Percentiles rank a stretch among this genome's conserved stretches.
These are phyloP conservation scores for Trichoderma sp. DNA, from an alignment of 2,329 filamentous ascomycete genomes.

Conservation along the genomic window DNA sequence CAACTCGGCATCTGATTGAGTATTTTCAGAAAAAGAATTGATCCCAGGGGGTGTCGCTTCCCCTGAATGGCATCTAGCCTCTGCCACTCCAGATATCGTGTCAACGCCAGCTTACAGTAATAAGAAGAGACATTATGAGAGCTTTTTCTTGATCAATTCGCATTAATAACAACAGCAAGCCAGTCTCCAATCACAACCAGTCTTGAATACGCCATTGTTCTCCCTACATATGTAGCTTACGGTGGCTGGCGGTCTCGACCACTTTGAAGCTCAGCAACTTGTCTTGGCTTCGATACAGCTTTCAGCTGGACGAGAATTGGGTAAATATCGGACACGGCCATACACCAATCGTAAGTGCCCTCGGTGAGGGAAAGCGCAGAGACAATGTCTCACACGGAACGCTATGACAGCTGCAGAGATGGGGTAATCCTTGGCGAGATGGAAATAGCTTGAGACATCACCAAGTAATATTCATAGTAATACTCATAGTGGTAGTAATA, in stretches of 20 bases:
- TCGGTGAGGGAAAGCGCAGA: not conserved
- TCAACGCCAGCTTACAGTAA: not conserved
- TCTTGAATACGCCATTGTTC: not conserved
- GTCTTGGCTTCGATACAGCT: not conserved
- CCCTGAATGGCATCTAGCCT: too few species aligned
- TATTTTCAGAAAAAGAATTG: not conserved
- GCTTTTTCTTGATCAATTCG: not conserved
- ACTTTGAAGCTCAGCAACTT: not conserved
- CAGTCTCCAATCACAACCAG: not conserved
- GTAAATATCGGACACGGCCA: not conserved
- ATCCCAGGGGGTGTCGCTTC: too few species aligned
- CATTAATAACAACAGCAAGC: not conserved
- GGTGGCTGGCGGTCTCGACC: not conserved
- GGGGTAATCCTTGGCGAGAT: not conserved
- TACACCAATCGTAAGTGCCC: not conserved
- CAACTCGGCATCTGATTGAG: rapidly evolving
- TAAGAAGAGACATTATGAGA: not conserved
- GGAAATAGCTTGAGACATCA: not conserved
- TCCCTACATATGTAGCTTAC: not conserved
- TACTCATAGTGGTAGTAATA: not conserved
- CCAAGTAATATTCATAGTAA: not conserved
- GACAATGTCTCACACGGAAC: not conserved
- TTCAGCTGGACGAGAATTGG: not conserved
- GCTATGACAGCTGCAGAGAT: not conserved
- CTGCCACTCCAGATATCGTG: not conserved